phyloP scores from a whole-genome alignment of 148 eudicot species.

The Tetragonia tetragonoides region DNA sequence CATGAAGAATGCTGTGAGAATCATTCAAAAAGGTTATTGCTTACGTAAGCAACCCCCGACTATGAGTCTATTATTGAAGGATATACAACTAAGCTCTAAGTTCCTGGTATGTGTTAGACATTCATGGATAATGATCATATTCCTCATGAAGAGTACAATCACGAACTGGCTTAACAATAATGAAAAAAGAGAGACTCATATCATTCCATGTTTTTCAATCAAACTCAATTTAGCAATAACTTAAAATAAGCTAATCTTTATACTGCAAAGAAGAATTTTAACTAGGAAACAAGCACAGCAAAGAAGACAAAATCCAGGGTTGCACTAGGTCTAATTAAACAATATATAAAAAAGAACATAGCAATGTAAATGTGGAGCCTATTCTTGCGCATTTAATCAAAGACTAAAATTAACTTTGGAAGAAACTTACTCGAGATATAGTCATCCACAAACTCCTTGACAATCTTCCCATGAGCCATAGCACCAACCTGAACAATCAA shows the following conservation, averaged over 20 bases:
- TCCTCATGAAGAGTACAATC: not conserved
- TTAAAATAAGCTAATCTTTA: too few species aligned
- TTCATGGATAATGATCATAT: not conserved
- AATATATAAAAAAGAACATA: not conserved
- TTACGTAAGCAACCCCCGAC: too few species aligned
- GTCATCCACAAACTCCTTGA: constrained; percentile 66
- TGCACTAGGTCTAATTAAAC: not conserved
- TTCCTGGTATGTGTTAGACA: not conserved
- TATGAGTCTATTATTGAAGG: not conserved
- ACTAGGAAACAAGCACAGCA: not conserved
- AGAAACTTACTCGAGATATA: constrained; percentile 61
- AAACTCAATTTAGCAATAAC: too few species aligned
- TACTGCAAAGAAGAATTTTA: not conserved
- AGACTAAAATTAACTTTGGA: not conserved
- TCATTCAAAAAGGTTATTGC: too few species aligned
- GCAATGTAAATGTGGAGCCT: not conserved
- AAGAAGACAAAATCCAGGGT: not conserved
- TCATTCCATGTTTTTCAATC: too few species aligned
- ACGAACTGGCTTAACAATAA: not conserved
- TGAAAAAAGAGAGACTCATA: too few species aligned
- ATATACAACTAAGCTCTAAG: not conserved
- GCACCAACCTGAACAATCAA: constrained; percentile 77
- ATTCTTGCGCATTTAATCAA: not conserved
- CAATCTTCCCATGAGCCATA: constrained; percentile 96
- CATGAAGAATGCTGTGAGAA: too few species aligned